Evolutionary conservation across 805 yeast species (phyloP).

Genomic region (Wickerhamomyces sydowiorum): DNA sequence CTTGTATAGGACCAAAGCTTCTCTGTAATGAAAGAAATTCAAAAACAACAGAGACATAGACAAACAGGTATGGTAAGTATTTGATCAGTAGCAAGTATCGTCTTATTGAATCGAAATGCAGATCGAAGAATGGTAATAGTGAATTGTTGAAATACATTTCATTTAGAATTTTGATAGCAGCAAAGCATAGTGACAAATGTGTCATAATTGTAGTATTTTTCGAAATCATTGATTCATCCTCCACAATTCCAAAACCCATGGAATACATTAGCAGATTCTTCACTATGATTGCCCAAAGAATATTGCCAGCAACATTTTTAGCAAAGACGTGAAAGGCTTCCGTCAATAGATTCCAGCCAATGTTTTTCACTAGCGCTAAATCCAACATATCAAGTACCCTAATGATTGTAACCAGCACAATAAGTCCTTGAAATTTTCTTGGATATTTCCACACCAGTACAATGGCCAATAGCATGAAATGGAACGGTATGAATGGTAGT

Average conservation of each 20-base stretch:
- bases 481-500: not conserved
- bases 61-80: not conserved
- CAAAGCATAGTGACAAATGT: not conserved
- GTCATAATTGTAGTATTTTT: not conserved
- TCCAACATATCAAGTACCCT: not conserved
- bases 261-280: not conserved
- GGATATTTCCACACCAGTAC: not conserved
- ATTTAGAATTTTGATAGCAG: not conserved
- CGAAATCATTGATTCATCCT: slow-evolving; percentile 1
- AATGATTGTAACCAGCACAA: not conserved
- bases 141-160: not conserved
- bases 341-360: not conserved
- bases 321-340: not conserved
- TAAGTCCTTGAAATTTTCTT: not conserved
- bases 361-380: not conserved
- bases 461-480: not conserved
- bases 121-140: not conserved
- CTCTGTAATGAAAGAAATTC: not conserved
- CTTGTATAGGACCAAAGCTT: not conserved
- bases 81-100: not conserved
- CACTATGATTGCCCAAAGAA: not conserved
- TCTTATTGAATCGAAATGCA: not conserved
- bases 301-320: not conserved
- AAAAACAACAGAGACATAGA: not conserved
- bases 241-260: not conserved